Percentiles rank a stretch among this genome's conserved stretches.
Conservation (phyloP, 1,284 basidiomycete species). For the Cryptococcus deneoformans region DNA sequence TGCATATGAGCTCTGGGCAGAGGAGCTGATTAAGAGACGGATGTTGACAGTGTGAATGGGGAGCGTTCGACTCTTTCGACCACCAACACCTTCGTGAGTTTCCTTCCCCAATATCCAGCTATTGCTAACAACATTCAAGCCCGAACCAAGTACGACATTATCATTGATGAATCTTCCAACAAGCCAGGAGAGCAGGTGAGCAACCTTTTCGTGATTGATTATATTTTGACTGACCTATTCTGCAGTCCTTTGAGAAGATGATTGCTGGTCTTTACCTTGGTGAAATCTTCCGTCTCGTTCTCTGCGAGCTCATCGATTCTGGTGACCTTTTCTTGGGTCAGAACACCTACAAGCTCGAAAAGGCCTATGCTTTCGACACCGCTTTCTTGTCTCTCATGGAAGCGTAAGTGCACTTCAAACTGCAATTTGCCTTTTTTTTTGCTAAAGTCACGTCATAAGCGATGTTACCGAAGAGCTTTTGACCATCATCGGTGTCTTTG, state of each 20-base stretch:
- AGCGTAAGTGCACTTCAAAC: slow-evolving; percentile 54
- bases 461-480: slow-evolving; percentile 97
- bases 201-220: not conserved
- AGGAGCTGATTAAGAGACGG: not conserved
- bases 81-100: slow-evolving; percentile 77
- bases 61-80: slow-evolving; percentile 94
- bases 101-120: not conserved
- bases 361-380: slow-evolving; percentile 88
- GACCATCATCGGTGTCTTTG: slow-evolving; percentile 94
- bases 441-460: slow-evolving; percentile 48
- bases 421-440: not conserved
- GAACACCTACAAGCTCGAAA: slow-evolving; percentile 96
- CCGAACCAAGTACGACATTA: slow-evolving; percentile 88
- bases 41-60: slow-evolving; percentile 56
- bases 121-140: slow-evolving; percentile 43
- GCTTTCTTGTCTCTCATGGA: slow-evolving; percentile 97
- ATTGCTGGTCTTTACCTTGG: slow-evolving; percentile 97
- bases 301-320: slow-evolving; percentile 94
- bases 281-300: slow-evolving; percentile 88
- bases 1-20: not conserved
- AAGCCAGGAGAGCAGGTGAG: slow-evolving; percentile 88
- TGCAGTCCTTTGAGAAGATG: slow-evolving; percentile 72
- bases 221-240: not conserved
- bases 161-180: slow-evolving; percentile 91
- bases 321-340: slow-evolving; percentile 97